These are phyloP conservation scores for Penicillium sp. DNA, from an alignment of 2,329 filamentous ascomycete genomes.

Conservation along the genomic window DNA sequence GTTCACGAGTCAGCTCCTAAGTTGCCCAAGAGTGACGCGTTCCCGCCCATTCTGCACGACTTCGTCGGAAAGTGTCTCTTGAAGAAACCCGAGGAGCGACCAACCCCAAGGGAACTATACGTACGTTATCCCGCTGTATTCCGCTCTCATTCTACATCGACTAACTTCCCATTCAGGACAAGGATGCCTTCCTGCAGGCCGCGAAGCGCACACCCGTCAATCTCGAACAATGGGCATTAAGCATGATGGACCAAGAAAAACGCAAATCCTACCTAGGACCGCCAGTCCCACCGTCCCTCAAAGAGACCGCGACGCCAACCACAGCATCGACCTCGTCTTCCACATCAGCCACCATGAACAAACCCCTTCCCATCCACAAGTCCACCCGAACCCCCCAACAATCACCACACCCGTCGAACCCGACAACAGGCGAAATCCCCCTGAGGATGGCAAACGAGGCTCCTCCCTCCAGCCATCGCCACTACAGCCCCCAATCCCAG, in stretches of 20 bases:
- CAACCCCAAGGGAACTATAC: constrained; percentile 89
- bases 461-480: constrained; percentile 22
- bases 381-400: constrained; percentile 20
- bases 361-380: constrained; percentile 34
- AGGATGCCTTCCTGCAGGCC: constrained; percentile 90
- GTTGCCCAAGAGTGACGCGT: constrained; percentile 94
- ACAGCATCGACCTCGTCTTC: constrained; percentile 50
- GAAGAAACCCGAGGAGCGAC: constrained; percentile 83
- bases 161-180: constrained; percentile 60
- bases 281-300: constrained; percentile 71
- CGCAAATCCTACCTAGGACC: constrained; percentile 90
- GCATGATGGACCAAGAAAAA: constrained; percentile 91
- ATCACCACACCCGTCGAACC: constrained; percentile 19
- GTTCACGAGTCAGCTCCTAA: constrained; percentile 92
- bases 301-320: constrained; percentile 41
- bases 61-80: constrained; percentile 95
- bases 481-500: constrained; percentile 19
- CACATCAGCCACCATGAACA: constrained; percentile 35
- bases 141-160: neutral
- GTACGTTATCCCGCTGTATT: constrained; percentile 51
- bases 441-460: constrained; percentile 46
- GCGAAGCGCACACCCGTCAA: constrained; percentile 96
- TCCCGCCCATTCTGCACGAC: constrained; percentile 89
- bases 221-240: constrained; percentile 86
- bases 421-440: constrained; percentile 61